Conservation (phyloP, 2,329 filamentous ascomycete species). For the Trichoderma atrobrunneum region DNA sequence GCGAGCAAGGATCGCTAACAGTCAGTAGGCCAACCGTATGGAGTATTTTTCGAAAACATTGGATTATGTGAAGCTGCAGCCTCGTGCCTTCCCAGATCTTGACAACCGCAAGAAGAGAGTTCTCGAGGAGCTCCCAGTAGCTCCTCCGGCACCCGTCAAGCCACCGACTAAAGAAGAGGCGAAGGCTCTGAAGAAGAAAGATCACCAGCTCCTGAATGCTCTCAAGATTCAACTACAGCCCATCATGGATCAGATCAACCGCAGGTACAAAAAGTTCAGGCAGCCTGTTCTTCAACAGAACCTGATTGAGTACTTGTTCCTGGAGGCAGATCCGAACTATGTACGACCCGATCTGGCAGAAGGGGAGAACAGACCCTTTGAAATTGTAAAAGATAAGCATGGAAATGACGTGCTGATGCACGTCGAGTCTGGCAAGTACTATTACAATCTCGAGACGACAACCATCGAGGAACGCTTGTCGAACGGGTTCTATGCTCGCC, state of each 20-base stretch:
- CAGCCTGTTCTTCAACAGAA: slow-evolving; percentile 71
- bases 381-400: slow-evolving; percentile 74
- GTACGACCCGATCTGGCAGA: slow-evolving; percentile 57
- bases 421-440: slow-evolving; percentile 75
- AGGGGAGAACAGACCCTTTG: slow-evolving; percentile 67
- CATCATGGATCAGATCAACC: slow-evolving; percentile 95
- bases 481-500: slow-evolving; percentile 92
- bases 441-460: slow-evolving; percentile 89
- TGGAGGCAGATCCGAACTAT: slow-evolving; percentile 74
- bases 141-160: slow-evolving; percentile 67
- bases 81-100: slow-evolving; percentile 82
- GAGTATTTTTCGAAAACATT: slow-evolving; percentile 78
- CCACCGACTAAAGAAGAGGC: slow-evolving; percentile 73
- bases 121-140: slow-evolving; percentile 72
- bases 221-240: slow-evolving; percentile 88
- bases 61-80: slow-evolving; percentile 73
- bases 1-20: not conserved
- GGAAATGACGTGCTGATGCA: slow-evolving; percentile 75
- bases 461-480: slow-evolving; percentile 95
- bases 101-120: slow-evolving; percentile 82
- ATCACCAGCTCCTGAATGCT: slow-evolving; percentile 78
- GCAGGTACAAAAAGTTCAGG: slow-evolving; percentile 84
- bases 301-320: slow-evolving; percentile 76
- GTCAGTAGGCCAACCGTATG: slow-evolving; percentile 54
- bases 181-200: slow-evolving; percentile 75